These are phyloP conservation scores for Exserohilum turcica DNA, from an alignment of 2,329 filamentous ascomycete species.

Conservation along the genomic window DNA sequence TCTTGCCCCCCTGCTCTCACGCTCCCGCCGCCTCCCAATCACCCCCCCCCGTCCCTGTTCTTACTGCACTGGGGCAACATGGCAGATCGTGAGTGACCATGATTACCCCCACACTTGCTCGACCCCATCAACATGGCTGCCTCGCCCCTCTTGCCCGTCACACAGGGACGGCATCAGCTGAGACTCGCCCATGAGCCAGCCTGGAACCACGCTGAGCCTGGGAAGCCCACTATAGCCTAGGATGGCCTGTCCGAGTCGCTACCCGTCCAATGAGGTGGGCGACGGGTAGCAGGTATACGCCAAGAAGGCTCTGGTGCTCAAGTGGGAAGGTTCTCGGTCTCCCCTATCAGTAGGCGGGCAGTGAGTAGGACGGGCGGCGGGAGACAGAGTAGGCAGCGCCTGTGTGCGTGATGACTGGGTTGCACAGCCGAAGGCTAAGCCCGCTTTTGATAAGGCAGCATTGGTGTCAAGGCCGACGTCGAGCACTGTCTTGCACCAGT, in stretches of 20 bases:
- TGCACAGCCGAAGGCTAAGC: slow-evolving; percentile 26
- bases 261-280: background rate
- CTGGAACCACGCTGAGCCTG: background rate
- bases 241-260: background rate
- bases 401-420: slow-evolving; percentile 24
- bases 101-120: background rate
- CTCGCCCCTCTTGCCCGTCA: slow-evolving; percentile 1
- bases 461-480: slow-evolving; percentile 8
- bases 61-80: background rate
- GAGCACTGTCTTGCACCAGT: background rate
- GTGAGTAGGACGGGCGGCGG: background rate
- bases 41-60: slow-evolving; percentile 2
- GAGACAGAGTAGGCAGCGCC: background rate
- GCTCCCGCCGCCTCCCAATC: background rate
- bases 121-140: background rate
- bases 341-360: background rate
- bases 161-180: slow-evolving; percentile 3
- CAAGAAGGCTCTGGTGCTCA: background rate
- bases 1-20: background rate
- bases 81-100: slow-evolving; percentile 7
- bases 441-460: background rate
- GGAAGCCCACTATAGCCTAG: background rate
- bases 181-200: background rate
- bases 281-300: background rate
- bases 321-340: background rate